These are phyloP conservation scores for Dothistroma pini DNA, from an alignment of 2,329 filamentous ascomycete species.

Conservation along the genomic window DNA sequence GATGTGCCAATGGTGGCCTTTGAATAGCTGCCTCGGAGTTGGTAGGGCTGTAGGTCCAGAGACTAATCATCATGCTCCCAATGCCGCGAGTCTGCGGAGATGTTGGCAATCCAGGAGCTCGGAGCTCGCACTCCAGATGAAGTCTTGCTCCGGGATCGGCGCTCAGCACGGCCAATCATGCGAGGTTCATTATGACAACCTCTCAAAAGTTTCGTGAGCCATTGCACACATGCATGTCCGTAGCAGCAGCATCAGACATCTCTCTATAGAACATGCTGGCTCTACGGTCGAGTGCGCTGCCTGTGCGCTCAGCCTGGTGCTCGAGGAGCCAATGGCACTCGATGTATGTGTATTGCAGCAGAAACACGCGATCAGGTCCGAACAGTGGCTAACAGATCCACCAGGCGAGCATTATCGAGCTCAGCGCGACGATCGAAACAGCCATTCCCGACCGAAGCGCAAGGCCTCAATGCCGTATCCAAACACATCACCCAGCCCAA, in stretches of 20 bases:
- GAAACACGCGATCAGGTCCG: background rate
- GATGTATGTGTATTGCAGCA: constrained; percentile 13
- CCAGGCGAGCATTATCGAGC: constrained; percentile 22
- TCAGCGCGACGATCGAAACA: constrained; percentile 22
- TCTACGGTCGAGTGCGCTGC: constrained; percentile 8
- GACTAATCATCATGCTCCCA: too few species aligned
- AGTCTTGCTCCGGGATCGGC: background rate
- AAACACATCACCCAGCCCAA: constrained; percentile 89
- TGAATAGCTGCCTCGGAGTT: too few species aligned
- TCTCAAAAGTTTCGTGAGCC: background rate
- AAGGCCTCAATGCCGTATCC: constrained; percentile 75
- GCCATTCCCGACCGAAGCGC: constrained; percentile 22
- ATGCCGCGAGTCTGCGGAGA: too few species aligned
- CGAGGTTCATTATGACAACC: background rate
- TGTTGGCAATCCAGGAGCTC: too few species aligned
- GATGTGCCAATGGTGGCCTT: too few species aligned
- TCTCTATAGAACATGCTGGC: constrained; percentile 12
- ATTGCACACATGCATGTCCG: too few species aligned
- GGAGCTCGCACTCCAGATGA: too few species aligned
- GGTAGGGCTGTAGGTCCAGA: too few species aligned
- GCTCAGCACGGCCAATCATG: background rate
- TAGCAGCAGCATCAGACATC: background rate
- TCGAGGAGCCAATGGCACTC: constrained; percentile 20
- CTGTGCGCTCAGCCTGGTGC: constrained; percentile 21
- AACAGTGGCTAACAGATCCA: constrained; percentile 4